These are phyloP conservation scores for Alloteropsis semialata DNA, from an alignment of 176 grass and related monocot genomes.

Conservation along the genomic window DNA sequence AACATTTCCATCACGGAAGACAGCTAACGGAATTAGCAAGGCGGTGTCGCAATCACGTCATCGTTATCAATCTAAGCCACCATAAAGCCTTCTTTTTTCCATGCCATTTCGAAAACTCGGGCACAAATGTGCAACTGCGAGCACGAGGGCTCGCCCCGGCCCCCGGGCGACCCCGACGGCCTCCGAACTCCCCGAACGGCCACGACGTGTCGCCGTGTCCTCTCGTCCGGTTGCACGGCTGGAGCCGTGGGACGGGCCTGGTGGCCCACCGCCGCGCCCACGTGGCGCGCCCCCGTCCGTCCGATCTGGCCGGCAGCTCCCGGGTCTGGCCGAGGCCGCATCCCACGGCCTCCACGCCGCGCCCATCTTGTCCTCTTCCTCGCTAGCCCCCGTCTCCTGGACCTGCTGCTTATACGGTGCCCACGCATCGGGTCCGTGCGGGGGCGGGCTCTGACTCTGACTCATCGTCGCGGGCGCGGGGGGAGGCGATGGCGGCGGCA, in stretches of 20 bases:
- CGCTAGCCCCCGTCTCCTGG: background rate
- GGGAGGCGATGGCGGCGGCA: slow-evolving; percentile 17
- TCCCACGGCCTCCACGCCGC: slow-evolving; percentile 21
- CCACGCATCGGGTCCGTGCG: slow-evolving; percentile 36
- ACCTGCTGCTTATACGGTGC: slow-evolving; percentile 5
- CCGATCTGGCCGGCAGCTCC: slow-evolving; percentile 1
- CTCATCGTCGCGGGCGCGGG: slow-evolving; percentile 11
- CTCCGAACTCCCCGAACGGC: background rate
- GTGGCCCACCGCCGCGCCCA: background rate
- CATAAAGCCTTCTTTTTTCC: background rate
- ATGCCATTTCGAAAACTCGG: background rate
- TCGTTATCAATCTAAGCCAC: background rate
- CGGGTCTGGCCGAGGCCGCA: background rate
- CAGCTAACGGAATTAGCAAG: background rate
- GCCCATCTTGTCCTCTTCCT: slow-evolving; percentile 31
- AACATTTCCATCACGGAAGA: background rate
- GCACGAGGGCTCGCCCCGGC: too few species aligned
- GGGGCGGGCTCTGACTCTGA: slow-evolving; percentile 22
- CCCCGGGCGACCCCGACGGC: background rate
- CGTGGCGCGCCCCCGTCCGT: background rate
- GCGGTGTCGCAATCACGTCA: background rate
- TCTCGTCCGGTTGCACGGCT: background rate
- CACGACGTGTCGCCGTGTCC: slow-evolving; percentile 20
- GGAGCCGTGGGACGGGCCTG: background rate
- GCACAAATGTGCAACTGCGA: background rate